These are phyloP conservation scores for Mycena amicta DNA, from an alignment of 768 basidiomycete species.

Conservation along the genomic window DNA sequence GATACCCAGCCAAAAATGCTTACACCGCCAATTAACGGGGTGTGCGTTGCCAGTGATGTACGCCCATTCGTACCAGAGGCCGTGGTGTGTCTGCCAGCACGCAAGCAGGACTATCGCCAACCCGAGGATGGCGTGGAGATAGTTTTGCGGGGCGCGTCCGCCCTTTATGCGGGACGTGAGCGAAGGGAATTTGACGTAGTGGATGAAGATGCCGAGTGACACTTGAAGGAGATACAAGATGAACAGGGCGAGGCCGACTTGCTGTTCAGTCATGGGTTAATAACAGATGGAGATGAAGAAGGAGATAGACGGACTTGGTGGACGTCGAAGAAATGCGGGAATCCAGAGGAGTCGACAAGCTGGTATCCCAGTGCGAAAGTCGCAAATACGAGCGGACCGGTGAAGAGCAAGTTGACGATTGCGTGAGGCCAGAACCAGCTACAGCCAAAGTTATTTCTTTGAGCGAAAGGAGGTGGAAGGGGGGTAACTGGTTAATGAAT, in stretches of 20 bases:
- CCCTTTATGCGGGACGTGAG: conserved; percentile 21
- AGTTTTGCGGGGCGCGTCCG: conserved; percentile 31
- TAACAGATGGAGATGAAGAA: neutral
- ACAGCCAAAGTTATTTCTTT: neutral
- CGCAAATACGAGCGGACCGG: conserved; percentile 37
- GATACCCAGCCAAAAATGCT: conserved; percentile 27
- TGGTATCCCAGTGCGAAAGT: conserved; percentile 33
- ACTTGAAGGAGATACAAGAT: conserved; percentile 42
- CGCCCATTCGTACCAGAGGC: conserved; percentile 33
- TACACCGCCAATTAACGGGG: conserved; percentile 16
- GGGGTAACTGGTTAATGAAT: conserved; percentile 30
- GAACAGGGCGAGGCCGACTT: conserved; percentile 37
- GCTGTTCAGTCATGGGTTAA: conserved; percentile 26
- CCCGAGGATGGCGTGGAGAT: conserved; percentile 34
- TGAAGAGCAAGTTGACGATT: conserved; percentile 35
- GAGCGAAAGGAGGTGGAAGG: no score
- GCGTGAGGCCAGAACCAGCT: conserved; percentile 36
- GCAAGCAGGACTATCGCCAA: conserved; percentile 39
- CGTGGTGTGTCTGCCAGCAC: conserved; percentile 33
- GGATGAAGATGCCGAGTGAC: conserved; percentile 38
- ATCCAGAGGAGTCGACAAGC: conserved; percentile 13
- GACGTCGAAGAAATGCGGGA: conserved; percentile 26
- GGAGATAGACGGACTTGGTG: conserved; percentile 29
- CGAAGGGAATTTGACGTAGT: conserved; percentile 35
- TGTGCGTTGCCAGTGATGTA: conserved; percentile 17